Conservation (phyloP, 2,329 filamentous ascomycete species). For the Dendrostoma leiphaemia region DNA sequence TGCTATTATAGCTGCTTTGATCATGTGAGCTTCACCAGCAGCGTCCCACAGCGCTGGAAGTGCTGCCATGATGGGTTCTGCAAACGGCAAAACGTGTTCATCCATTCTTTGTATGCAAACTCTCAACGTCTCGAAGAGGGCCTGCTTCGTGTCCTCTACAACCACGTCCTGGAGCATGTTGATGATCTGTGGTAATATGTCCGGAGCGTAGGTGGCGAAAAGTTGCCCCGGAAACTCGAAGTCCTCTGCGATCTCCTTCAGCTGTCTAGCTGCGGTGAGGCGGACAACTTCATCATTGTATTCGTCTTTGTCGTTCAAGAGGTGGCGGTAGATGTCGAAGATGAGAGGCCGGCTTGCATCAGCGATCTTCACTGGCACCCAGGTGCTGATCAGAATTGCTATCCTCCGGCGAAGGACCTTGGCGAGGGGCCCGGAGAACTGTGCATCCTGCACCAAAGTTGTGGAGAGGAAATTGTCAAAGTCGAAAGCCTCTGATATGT, state of each 20-base stretch:
- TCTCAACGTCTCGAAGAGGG: constrained; percentile 81
- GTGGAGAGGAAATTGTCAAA: constrained; percentile 78
- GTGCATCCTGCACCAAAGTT: constrained; percentile 76
- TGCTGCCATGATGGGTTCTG: constrained; percentile 77
- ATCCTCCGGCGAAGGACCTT: constrained; percentile 85
- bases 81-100: constrained; percentile 63
- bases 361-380: constrained; percentile 77
- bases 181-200: constrained; percentile 72
- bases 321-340: constrained; percentile 85
- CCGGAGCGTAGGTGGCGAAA: constrained; percentile 76
- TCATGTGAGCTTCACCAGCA: constrained; percentile 76
- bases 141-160: constrained; percentile 85
- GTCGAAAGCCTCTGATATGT: constrained; percentile 72
- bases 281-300: constrained; percentile 89
- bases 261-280: constrained; percentile 83
- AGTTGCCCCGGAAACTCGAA: constrained; percentile 73
- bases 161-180: constrained; percentile 76
- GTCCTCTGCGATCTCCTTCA: constrained; percentile 78
- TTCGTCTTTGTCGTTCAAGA: constrained; percentile 73
- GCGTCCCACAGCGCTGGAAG: constrained; percentile 82
- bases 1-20: constrained; percentile 90
- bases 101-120: constrained; percentile 81
- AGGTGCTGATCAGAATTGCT: constrained; percentile 84
- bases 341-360: constrained; percentile 68
- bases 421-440: constrained; percentile 59